Evolutionary conservation across 1,139 yeast genomes (phyloP).

Genomic region (Casaregolazyma lundiana): DNA sequence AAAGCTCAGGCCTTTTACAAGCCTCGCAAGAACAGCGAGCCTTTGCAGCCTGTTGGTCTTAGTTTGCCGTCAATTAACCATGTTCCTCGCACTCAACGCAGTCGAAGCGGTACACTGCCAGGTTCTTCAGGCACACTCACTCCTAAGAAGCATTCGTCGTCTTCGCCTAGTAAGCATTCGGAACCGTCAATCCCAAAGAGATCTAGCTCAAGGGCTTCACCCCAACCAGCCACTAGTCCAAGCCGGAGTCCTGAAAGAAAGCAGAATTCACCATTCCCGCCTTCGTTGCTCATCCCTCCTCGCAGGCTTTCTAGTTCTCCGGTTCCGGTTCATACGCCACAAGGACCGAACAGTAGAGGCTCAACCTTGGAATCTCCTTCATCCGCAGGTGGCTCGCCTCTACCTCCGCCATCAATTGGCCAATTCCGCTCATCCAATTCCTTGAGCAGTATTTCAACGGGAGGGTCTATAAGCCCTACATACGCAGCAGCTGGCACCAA

Average conservation of each 20-base stretch:
- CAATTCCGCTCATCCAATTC: background rate
- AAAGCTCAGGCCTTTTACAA: conserved; percentile 17
- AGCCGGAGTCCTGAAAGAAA: background rate
- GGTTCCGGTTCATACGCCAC: background rate
- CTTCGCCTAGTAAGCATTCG: background rate
- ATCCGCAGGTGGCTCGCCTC: background rate
- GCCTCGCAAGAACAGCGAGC: conserved; percentile 5
- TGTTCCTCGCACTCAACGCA: background rate
- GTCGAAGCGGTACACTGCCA: background rate
- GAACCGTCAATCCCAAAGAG: background rate
- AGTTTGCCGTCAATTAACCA: background rate
- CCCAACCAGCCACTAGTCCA: background rate
- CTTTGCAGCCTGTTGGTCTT: background rate
- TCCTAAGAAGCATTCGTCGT: background rate
- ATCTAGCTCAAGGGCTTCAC: background rate
- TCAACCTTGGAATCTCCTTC: background rate
- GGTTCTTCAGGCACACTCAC: background rate
- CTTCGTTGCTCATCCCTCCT: background rate
- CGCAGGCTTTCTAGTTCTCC: background rate
- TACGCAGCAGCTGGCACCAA: background rate
- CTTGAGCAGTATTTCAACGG: background rate
- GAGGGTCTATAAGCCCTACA: background rate
- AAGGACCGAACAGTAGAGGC: background rate
- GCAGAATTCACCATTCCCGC: background rate
- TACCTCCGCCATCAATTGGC: conserved; percentile 5